Percentiles rank a stretch among this genome's conserved stretches.
These are phyloP conservation scores for Neurospora tetrasperma DNA, from an alignment of 495 filamentous ascomycete species.

Conservation along the genomic window DNA sequence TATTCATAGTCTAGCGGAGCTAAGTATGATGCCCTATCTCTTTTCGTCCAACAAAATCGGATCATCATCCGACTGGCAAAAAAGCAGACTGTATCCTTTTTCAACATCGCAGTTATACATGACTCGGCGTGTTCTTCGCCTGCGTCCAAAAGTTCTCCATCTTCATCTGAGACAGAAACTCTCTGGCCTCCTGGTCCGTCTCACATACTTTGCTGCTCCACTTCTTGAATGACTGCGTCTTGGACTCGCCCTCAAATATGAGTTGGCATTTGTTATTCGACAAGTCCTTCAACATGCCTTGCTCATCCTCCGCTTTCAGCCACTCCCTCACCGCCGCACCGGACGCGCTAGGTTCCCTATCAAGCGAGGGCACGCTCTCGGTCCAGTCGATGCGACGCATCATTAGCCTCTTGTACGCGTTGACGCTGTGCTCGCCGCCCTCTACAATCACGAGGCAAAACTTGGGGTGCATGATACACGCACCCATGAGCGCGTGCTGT, in stretches of 20 bases:
- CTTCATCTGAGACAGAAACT: conserved; percentile 66
- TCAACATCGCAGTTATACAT: background rate
- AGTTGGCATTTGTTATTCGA: conserved; percentile 67
- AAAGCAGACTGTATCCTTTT: background rate
- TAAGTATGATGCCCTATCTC: background rate
- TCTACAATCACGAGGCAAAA: conserved; percentile 87
- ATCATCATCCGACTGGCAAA: background rate
- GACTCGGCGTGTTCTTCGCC: conserved; percentile 49
- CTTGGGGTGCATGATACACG: conserved; percentile 80
- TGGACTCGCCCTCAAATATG: conserved; percentile 80
- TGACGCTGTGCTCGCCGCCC: conserved; percentile 70
- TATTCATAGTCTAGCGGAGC: background rate
- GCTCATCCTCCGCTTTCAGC: conserved; percentile 68
- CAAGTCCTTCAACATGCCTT: conserved; percentile 70
- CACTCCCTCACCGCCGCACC: conserved; percentile 48
- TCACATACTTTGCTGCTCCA: conserved; percentile 83
- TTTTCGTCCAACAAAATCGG: background rate
- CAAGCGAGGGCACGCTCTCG: conserved; percentile 65
- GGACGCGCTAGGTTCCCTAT: conserved; percentile 35
- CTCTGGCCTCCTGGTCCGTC: conserved; percentile 77
- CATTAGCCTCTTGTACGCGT: conserved; percentile 78
- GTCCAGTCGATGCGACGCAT: conserved; percentile 89
- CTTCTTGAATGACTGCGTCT: conserved; percentile 65
- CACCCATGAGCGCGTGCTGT: conserved; percentile 71
- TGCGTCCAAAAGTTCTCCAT: conserved; percentile 96